Evolutionary conservation across 1,284 basidiomycete species (phyloP).

Genomic region (Grifola frondosa): DNA sequence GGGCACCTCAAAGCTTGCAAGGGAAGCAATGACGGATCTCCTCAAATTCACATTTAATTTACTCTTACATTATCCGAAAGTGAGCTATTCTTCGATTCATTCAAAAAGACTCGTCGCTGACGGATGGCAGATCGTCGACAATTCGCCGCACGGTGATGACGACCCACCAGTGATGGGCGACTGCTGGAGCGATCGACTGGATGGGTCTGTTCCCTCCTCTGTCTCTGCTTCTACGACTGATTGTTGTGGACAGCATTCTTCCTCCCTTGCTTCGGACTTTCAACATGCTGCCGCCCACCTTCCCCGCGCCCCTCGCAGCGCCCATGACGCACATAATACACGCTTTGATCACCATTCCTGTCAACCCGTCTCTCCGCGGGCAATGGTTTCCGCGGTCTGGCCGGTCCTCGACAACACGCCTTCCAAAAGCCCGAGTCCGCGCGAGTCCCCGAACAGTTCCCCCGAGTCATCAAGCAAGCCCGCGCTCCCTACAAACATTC

Average conservation of each 20-base stretch:
- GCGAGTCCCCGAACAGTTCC: slow-evolving; percentile 30
- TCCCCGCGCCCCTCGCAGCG: slow-evolving; percentile 57
- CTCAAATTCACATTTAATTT: slow-evolving; percentile 79
- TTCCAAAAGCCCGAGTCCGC: slow-evolving; percentile 24
- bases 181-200: slow-evolving; percentile 67
- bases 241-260: slow-evolving; percentile 43
- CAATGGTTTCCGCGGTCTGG: slow-evolving; percentile 54
- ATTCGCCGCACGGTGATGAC: slow-evolving; percentile 25
- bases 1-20: slow-evolving; percentile 51
- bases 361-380: slow-evolving; percentile 50
- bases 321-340: slow-evolving; percentile 78
- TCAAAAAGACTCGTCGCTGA: too few species aligned
- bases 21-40: slow-evolving; percentile 73
- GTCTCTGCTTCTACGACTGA: neutral
- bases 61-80: slow-evolving; percentile 67
- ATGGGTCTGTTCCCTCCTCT: slow-evolving; percentile 47
- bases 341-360: slow-evolving; percentile 68
- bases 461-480: slow-evolving; percentile 22
- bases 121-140: slow-evolving; percentile 43
- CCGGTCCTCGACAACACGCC: too few species aligned
- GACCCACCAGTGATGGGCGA: slow-evolving; percentile 53
- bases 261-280: slow-evolving; percentile 63
- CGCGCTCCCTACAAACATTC: slow-evolving; percentile 27
- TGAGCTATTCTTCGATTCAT: too few species aligned
- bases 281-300: slow-evolving; percentile 56